Evolutionary conservation across 805 yeast genomes (phyloP).

Genomic region (Millerozyma miso): DNA sequence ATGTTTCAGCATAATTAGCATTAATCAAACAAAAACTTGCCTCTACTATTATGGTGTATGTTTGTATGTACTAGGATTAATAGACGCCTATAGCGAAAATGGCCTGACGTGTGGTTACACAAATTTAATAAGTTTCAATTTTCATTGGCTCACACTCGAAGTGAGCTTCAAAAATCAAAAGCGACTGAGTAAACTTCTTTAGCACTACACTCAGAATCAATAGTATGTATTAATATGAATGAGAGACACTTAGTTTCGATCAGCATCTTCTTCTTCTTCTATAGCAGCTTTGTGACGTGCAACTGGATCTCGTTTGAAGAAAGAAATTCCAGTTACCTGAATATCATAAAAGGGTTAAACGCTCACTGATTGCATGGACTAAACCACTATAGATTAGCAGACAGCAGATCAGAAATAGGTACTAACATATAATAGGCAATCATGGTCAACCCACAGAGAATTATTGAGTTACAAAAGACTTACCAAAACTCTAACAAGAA

Average conservation of each 20-base stretch:
- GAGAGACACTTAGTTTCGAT: too few relatives aligned
- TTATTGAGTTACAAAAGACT: slow-evolving; percentile 41
- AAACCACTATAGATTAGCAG: too few relatives aligned
- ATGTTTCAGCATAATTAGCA: too few relatives aligned
- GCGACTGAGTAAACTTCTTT: background rate
- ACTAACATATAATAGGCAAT: slow-evolving; percentile 2
- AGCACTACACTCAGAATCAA: background rate
- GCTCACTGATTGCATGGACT: too few relatives aligned
- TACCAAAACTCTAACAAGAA: slow-evolving; percentile 40
- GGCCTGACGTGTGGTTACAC: slow-evolving; percentile 3
- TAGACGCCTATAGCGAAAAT: background rate
- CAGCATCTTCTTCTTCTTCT: too few relatives aligned
- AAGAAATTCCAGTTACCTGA: too few relatives aligned
- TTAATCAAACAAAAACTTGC: background rate
- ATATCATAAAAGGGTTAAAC: too few relatives aligned
- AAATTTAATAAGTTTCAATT: slow-evolving; percentile 1
- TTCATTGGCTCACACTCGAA: background rate
- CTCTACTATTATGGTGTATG: background rate
- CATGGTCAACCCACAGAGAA: slow-evolving; percentile 40
- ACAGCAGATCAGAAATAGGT: too few relatives aligned
- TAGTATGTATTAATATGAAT: background rate
- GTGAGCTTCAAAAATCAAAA: background rate
- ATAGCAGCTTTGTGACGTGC: too few relatives aligned
- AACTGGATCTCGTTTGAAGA: too few relatives aligned
- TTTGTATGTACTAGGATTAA: background rate